phyloP scores from a whole-genome alignment of 345 rosid genomes.

The Draba incana region DNA sequence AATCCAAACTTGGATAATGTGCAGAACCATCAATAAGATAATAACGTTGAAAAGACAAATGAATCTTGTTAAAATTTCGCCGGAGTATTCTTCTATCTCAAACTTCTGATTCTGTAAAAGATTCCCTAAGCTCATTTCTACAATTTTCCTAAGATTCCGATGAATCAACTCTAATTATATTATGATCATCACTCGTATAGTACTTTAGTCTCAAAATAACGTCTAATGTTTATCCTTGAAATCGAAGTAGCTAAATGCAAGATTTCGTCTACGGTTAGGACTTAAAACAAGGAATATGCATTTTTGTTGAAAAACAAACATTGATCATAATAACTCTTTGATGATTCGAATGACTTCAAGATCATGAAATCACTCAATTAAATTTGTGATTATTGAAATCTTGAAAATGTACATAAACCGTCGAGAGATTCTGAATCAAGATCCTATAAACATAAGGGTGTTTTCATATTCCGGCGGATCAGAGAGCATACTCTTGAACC shows the following conservation, averaged over 20 bases:
- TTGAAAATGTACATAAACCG: not conserved
- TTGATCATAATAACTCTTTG: not conserved
- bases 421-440: not conserved
- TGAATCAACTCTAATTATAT: not conserved
- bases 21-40: not conserved
- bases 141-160: too few relatives aligned
- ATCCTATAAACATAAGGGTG: not conserved
- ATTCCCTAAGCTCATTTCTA: too few relatives aligned
- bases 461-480: conserved; percentile 3
- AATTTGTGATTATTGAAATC: not conserved
- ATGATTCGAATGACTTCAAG: not conserved
- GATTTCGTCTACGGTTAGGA: not conserved
- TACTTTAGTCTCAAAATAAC: not conserved
- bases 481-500: conserved; percentile 83
- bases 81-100: conserved; percentile 15
- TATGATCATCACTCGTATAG: not conserved
- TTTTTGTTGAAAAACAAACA: not conserved
- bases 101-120: not conserved
- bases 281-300: not conserved
- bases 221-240: too few relatives aligned
- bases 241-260: not conserved
- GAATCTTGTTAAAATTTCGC: conserved; percentile 32
- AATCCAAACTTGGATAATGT: conserved; percentile 34
- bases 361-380: not conserved
- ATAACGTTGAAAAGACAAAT: conserved; percentile 3